phyloP scores from a whole-genome alignment of 2,329 filamentous ascomycete genomes.

The Epichloe hybrida region DNA sequence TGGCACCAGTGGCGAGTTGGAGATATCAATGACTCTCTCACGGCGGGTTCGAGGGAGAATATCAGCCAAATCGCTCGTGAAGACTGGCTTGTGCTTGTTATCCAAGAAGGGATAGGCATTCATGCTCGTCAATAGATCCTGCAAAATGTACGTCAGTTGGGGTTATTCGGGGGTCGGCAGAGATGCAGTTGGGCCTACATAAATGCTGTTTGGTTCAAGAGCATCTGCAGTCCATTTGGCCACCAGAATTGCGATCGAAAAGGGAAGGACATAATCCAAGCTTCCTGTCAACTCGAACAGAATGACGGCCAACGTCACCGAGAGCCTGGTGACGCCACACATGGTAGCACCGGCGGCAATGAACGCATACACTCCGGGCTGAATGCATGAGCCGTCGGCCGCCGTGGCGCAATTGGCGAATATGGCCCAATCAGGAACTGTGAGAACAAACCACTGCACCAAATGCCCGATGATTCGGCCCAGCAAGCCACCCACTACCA shows the following conservation, averaged over 20 bases:
- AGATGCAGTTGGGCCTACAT: conserved; percentile 36
- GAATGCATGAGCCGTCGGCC: conserved; percentile 70
- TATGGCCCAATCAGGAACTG: conserved; percentile 55
- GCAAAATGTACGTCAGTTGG: conserved; percentile 8
- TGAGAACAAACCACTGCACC: conserved; percentile 68
- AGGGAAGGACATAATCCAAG: conserved; percentile 87
- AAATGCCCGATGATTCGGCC: conserved; percentile 78
- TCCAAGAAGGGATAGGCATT: conserved; percentile 97
- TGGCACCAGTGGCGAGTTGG: conserved; percentile 63
- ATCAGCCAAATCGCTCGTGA: conserved; percentile 76
- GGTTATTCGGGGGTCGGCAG: not conserved
- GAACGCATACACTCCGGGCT: conserved; percentile 91
- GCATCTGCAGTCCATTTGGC: conserved; percentile 98
- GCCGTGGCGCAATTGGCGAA: conserved; percentile 62
- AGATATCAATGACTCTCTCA: conserved; percentile 79
- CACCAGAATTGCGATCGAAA: conserved; percentile 80
- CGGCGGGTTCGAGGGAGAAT: conserved; percentile 65
- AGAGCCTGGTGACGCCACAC: conserved; percentile 90
- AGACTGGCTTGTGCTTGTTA: conserved; percentile 84
- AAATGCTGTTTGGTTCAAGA: conserved; percentile 87
- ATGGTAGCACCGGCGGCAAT: conserved; percentile 93
- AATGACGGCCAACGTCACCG: conserved; percentile 87
- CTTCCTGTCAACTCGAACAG: conserved; percentile 92
- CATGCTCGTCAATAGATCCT: conserved; percentile 90
- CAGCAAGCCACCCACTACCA: conserved; percentile 92